Percentiles rank a stretch among this genome's conserved stretches.
Evolutionary conservation across 768 basidiomycete species (phyloP).

Genomic region (Lactarius deliciosus): DNA sequence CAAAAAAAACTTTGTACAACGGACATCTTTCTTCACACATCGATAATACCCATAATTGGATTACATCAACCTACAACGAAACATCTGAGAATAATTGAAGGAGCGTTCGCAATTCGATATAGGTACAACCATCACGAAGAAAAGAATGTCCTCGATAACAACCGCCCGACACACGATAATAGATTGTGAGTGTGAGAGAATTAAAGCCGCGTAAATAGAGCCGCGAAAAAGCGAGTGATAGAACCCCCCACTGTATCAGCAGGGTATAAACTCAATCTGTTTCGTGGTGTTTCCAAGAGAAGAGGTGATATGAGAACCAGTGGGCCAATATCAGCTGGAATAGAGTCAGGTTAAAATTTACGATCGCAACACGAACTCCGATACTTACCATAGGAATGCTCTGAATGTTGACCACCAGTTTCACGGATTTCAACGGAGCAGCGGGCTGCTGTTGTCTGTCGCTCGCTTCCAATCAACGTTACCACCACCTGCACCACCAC

Average conservation of each 20-base stretch:
- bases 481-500: neutral
- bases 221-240: neutral
- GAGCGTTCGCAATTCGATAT: neutral
- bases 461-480: neutral
- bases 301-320: neutral
- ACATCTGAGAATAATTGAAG: neutral
- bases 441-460: neutral
- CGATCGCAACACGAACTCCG: neutral
- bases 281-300: neutral
- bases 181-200: slow-evolving; percentile 3
- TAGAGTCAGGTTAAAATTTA: neutral
- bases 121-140: slow-evolving; percentile 5
- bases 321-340: neutral
- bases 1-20: neutral
- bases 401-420: neutral
- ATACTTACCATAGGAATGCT: neutral
- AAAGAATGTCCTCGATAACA: neutral
- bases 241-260: neutral
- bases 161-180: neutral
- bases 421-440: neutral
- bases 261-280: neutral
- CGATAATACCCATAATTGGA: neutral
- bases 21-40: neutral
- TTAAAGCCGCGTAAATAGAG: neutral
- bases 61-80: slow-evolving; percentile 5